Evolutionary conservation across 805 yeast species (phyloP), one percentile per base, ranked within the genome.

Genomic region (Wickerhamomyces tratensis): DNA sequence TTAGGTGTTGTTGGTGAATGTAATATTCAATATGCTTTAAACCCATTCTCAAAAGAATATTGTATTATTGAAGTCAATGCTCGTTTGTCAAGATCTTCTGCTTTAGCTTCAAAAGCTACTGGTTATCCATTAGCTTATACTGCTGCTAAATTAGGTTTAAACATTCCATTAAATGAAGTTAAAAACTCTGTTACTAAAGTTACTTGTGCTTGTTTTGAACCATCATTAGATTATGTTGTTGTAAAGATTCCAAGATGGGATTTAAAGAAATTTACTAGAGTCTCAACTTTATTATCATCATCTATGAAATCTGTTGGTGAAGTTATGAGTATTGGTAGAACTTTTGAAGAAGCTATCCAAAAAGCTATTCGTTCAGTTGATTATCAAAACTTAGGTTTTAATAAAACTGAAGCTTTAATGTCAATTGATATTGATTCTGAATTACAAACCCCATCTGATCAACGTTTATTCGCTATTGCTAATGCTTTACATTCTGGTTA

Each of bases 211-310:
- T 86, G 95, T 71, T 91, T 91, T 66, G 98, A 91, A 71, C 98
- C 98, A 40, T 87, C 96, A 12, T 74, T 91, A 60, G 98, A 91
- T 68, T 91, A 91, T 67, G 86, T 88, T 63, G 98, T 91, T 49
- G 95, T 87, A 42, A 91, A 91, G 76, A 93, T 91, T 64, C 98
- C 98, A 64, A 79, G 98, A 70, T 91, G 98, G 98, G 98, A 91
- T 68, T 76, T 91, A 68, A 85, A 86, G 72, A 91, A 91, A 68
- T 91, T 91, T 68, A 86, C 91, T 47, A 77, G 96, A 62, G 98
- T 91, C 35, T 84, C 95, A 20, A 81, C 86, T 41, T 73, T 80
- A 61, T 76, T 91, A 54, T 83, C 93, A 9, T 88, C 97, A 2
- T 79, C 96, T 30, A 91, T 91, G 98, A 91, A 91, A 69, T 88